Base-by-base conservation (phyloP, 2,329 filamentous ascomycete species). In the Dothidotthia symphoricarpi region DNA sequence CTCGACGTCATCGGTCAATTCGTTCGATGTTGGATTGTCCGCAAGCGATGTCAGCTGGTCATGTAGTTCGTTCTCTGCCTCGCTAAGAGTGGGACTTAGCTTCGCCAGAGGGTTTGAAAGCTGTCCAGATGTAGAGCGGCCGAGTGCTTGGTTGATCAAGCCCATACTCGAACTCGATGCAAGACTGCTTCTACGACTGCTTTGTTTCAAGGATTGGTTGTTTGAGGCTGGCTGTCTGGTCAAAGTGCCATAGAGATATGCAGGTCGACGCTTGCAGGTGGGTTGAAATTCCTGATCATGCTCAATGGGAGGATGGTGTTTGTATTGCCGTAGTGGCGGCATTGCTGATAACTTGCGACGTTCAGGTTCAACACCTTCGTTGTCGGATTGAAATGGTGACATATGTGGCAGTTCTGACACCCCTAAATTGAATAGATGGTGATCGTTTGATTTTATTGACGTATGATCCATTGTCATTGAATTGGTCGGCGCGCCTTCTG, bases 51-150 rank as follows among this genome's bases (percentile, higher is more conserved):
- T 46, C n/a, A 67, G 52, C 13, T 61, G 51, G 27, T 57, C 46
- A 19, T 64, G 53, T 14, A 67, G 48, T 17, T 70, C 70, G 10
- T 62, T 49, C 46, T 70, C 70, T 8, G 70, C 71, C 51, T 75
- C 67, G 42, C 70, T 74, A 31, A 73, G 55, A 1, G 71, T 73
- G n/a, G 71, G 71, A 39, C 69, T 75, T 13, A 51, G 28, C 14
- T 25, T 47, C 28, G 33, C 28, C n/a, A 35, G 31, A 17, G 22
- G 31, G 28, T 22, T 41, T 17, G 47, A 45, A 30, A 41, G 15
- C 28, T 55, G 47, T 16, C 42, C 51, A 17, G 59, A 49, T 19
- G 41, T 36, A 5, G 46, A 50, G 11, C 51, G 53, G 27, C 34
- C 41, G 16, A 57, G 51, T 9, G 53, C 56, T 33, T 58, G 43